A percentile compares a stretch with the other conserved stretches of the same genome.
Evolutionary conservation across 2,329 filamentous ascomycete species (phyloP).

Genomic region (Pseudonectria foliicola): DNA sequence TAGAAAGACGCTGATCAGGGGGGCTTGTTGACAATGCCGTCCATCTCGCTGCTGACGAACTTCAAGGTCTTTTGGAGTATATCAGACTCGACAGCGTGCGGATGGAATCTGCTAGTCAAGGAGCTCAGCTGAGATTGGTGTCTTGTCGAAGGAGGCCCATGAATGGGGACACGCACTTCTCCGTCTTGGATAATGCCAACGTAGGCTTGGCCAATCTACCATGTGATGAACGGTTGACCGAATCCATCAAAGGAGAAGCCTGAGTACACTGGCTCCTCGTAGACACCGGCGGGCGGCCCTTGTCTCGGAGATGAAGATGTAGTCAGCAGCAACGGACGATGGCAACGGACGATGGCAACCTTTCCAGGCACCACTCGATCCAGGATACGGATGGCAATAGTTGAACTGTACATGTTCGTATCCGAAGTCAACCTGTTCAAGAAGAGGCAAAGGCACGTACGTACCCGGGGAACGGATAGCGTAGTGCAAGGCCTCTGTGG

Average conservation of each 20-base stretch:
- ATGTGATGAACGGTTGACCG: slow-evolving; percentile 10
- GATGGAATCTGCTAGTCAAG: too few relatives aligned
- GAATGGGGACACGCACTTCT: neutral
- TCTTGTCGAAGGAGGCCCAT: too few relatives aligned
- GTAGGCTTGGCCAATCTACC: slow-evolving; percentile 39
- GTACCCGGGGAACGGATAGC: slow-evolving; percentile 14
- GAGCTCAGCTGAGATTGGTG: too few relatives aligned
- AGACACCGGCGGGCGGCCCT: slow-evolving; percentile 60
- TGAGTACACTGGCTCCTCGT: slow-evolving; percentile 42
- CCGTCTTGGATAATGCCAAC: slow-evolving; percentile 19
- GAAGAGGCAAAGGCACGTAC: neutral
- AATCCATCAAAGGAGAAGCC: neutral
- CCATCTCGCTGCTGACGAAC: too few relatives aligned
- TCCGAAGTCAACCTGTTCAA: neutral
- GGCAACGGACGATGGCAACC: slow-evolving; percentile 69
- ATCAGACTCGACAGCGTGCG: too few relatives aligned
- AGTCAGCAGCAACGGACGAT: slow-evolving; percentile 52
- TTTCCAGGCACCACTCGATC: slow-evolving; percentile 77
- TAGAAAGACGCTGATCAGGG: too few relatives aligned
- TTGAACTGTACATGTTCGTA: slow-evolving; percentile 33
- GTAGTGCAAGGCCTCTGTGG: slow-evolving; percentile 6
- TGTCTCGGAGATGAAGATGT: slow-evolving; percentile 42
- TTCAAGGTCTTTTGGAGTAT: neutral
- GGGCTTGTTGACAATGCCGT: too few relatives aligned
- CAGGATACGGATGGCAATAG: slow-evolving; percentile 69